Evolutionary conservation across 2,329 filamentous ascomycete species (phyloP).

Genomic region (Stagonosporopsis cucurbitacearum): DNA sequence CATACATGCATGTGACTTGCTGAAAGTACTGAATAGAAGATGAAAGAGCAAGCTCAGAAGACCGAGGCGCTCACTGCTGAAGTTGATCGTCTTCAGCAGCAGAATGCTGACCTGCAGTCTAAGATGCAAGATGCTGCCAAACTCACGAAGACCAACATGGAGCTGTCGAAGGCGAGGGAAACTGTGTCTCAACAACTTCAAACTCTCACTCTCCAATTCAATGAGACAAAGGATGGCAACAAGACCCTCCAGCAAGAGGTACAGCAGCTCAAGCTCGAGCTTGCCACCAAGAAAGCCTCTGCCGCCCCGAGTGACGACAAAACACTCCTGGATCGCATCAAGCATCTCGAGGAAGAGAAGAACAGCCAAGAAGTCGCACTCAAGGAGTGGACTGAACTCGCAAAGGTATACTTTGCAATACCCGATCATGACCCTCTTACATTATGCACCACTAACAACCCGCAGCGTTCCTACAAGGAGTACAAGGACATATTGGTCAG

Average conservation of each 20-base stretch:
- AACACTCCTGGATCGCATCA: slow-evolving; percentile 15
- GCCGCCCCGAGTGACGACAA: not conserved
- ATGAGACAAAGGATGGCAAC: slow-evolving; percentile 9
- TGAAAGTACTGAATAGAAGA: slow-evolving; percentile 10
- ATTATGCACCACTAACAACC: slow-evolving; percentile 3
- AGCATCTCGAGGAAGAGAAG: slow-evolving; percentile 22
- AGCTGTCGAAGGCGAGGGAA: slow-evolving; percentile 18
- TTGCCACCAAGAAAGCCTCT: not conserved
- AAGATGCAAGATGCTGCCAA: slow-evolving; percentile 19
- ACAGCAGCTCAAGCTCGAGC: slow-evolving; percentile 12
- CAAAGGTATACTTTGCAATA: slow-evolving; percentile 22
- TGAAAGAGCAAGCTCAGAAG: slow-evolving; percentile 29
- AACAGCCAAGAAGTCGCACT: slow-evolving; percentile 15
- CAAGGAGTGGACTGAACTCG: slow-evolving; percentile 32
- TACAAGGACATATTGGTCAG: slow-evolving; percentile 33
- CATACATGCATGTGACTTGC: not conserved
- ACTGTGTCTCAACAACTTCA: slow-evolving; percentile 11
- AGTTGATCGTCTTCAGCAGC: slow-evolving; percentile 16
- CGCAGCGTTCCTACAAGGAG: slow-evolving; percentile 34
- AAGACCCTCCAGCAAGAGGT: not conserved
- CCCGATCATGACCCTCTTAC: not conserved
- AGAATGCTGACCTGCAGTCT: slow-evolving; percentile 26
- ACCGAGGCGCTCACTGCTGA: slow-evolving; percentile 21
- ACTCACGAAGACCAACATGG: slow-evolving; percentile 15
- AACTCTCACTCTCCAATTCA: not conserved